A percentile compares a stretch with the other conserved stretches of the same genome.
Evolutionary conservation across 2,329 filamentous ascomycete species (phyloP).

Genomic region (Alternaria gansuensis): DNA sequence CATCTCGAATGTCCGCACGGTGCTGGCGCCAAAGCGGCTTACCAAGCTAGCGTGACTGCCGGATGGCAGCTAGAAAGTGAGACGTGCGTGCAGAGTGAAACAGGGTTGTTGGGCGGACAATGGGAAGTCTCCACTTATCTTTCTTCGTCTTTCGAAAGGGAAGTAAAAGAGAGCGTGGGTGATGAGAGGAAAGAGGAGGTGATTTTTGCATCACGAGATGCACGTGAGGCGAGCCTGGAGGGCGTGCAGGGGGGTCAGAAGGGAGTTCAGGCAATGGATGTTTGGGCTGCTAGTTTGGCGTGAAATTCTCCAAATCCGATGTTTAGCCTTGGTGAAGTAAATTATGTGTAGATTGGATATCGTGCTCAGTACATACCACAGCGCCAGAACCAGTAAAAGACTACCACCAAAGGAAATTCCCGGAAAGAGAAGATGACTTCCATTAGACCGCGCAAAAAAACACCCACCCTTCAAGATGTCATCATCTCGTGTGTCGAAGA

Average conservation of each 20-base stretch:
- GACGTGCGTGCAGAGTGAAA: constrained; percentile 47
- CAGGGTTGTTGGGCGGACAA: constrained; percentile 59
- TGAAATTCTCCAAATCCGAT: background rate
- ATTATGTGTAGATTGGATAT: constrained; percentile 9
- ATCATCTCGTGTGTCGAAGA: background rate
- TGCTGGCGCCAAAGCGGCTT: constrained; percentile 57
- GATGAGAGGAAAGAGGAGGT: constrained; percentile 29
- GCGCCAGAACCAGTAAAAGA: background rate
- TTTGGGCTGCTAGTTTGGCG: constrained; percentile 33
- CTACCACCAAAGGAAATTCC: background rate
- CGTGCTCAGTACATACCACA: constrained; percentile 2
- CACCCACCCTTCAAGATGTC: background rate
- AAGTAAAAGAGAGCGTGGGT: constrained; percentile 25
- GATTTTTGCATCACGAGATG: constrained; percentile 27
- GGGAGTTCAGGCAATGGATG: constrained; percentile 32
- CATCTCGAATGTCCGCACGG: constrained; percentile 59
- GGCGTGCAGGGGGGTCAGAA: constrained; percentile 22
- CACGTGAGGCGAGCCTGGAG: constrained; percentile 34
- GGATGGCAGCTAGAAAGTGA: constrained; percentile 55
- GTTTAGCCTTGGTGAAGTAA: background rate
- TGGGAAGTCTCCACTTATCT: constrained; percentile 36
- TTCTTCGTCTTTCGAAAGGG: constrained; percentile 22
- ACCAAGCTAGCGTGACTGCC: constrained; percentile 46
- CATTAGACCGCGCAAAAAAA: background rate
- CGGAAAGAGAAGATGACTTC: background rate